Base-by-base conservation (phyloP, 345 rosid genomes). In the Sonneratia alba region DNA sequence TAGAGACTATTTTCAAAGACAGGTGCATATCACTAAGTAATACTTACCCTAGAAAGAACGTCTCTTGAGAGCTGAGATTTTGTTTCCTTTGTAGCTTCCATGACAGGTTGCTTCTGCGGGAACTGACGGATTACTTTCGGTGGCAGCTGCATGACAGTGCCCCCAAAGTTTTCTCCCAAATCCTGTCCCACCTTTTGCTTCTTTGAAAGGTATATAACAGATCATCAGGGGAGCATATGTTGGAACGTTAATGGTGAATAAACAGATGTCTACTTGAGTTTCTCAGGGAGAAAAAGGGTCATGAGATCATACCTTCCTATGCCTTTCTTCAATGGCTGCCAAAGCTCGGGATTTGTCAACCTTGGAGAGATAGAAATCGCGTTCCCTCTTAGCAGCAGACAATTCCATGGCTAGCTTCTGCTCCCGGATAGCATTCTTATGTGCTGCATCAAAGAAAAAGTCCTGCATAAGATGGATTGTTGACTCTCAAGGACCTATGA, bases 381-480 rank as follows among this genome's bases (percentile, higher is more conserved):
- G 80, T 73, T 94, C 99, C 73, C 96, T 86, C 84, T 85, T 95
- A 36, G 99, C 99, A 80, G 97, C 96, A 66, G 97, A 82, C 64
- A 90, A 67, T 82, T 92, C 99, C 78, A 94, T 71, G 59, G 88
- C 86, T 27, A 92, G 81, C 78, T 85, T 94, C 85, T 92, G 97
- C 81, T 90, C 90, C 74, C 93, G 70, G 68, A 85, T 43, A 64
- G 96, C 99, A 78, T 75, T 89, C 81, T 90, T 94, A 76, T 85
- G 83, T 43, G 99, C 99, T 94, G 86, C 77, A 82, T 63, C 19
- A 69, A 55, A 71, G 72, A 80, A 48, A 71, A 73, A 43, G 15
- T 13, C 6, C 22, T 36, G 3, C 36, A 13, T 62, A 24, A 62
- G 66, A 62, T 62, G 18, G 38, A 62, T 62, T 27, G 27, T 22